A percentile compares a stretch with the other conserved stretches of the same genome.
These are phyloP conservation scores for Monascus purpureus DNA, from an alignment of 495 filamentous ascomycete species.

Conservation along the genomic window DNA sequence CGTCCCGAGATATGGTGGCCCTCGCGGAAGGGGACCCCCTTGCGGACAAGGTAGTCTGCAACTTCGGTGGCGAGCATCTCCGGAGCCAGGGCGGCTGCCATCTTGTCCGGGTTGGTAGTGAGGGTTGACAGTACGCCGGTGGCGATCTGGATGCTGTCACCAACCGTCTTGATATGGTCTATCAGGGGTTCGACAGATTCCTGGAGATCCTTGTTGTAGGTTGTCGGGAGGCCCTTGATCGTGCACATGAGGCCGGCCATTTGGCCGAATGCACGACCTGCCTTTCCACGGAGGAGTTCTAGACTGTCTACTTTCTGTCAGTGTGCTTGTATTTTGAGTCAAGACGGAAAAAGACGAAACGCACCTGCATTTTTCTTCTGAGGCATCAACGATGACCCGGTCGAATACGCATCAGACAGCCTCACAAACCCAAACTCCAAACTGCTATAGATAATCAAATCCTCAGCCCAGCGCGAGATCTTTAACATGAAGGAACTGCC, in stretches of 20 bases:
- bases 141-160: slow-evolving; percentile 75
- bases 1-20: slow-evolving; percentile 83
- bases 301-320: slow-evolving; percentile 69
- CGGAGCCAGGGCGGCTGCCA: slow-evolving; percentile 60
- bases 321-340: too few species aligned
- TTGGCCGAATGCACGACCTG: slow-evolving; percentile 70
- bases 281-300: slow-evolving; percentile 80
- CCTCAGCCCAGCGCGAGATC: slow-evolving; percentile 76
- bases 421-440: slow-evolving; percentile 73
- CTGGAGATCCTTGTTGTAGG: slow-evolving; percentile 93
- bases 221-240: slow-evolving; percentile 76
- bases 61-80: slow-evolving; percentile 74
- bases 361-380: slow-evolving; percentile 57
- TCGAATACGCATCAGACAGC: slow-evolving; percentile 75
- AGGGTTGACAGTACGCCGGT: slow-evolving; percentile 61
- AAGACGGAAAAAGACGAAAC: too few species aligned
- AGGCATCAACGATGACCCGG: slow-evolving; percentile 78
- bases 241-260: slow-evolving; percentile 83
- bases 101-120: slow-evolving; percentile 54
- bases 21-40: slow-evolving; percentile 65
- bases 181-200: slow-evolving; percentile 82
- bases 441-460: slow-evolving; percentile 77
- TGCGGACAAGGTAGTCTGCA: slow-evolving; percentile 83
- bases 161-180: slow-evolving; percentile 75
- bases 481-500: slow-evolving; percentile 72